These are phyloP conservation scores for Sphagnurus paluster DNA, from an alignment of 1,284 basidiomycete species.

Conservation along the genomic window DNA sequence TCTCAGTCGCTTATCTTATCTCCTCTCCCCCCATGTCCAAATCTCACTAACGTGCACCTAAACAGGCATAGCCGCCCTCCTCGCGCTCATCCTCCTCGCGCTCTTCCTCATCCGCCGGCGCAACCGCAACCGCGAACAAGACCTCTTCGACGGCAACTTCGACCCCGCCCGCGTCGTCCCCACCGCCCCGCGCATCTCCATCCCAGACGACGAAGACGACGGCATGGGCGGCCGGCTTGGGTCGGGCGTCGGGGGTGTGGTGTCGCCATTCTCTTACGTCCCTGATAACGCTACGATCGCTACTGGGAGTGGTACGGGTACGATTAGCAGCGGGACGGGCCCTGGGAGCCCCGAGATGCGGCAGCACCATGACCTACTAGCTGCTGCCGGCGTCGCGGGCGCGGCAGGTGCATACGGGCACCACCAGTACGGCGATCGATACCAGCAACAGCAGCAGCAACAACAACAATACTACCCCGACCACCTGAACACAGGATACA, in stretches of 20 bases:
- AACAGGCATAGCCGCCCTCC: slow-evolving; percentile 34
- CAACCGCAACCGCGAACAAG: slow-evolving; percentile 26
- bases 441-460: not conserved
- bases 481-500: not conserved
- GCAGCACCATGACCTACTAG: not conserved
- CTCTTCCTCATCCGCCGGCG: slow-evolving; percentile 30
- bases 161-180: slow-evolving; percentile 33
- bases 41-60: not conserved
- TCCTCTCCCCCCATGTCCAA: not conserved
- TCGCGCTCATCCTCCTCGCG: slow-evolving; percentile 26
- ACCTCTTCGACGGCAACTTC: slow-evolving; percentile 43
- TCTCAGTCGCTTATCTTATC: not conserved
- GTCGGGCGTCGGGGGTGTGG: slow-evolving; percentile 34
- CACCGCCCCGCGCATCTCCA: slow-evolving; percentile 8
- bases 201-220: slow-evolving; percentile 8
- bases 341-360: slow-evolving; percentile 2
- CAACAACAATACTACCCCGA: not conserved
- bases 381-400: not conserved
- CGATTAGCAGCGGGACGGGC: not conserved
- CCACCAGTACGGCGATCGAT: not conserved
- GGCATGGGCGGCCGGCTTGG: slow-evolving; percentile 15
- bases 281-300: too few species aligned
- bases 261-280: slow-evolving; percentile 32
- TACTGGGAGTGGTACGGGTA: not conserved
- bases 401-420: slow-evolving; percentile 1